These are phyloP conservation scores for Ceratocystis papillata DNA, from an alignment of 2,329 filamentous ascomycete genomes.

Conservation along the genomic window DNA sequence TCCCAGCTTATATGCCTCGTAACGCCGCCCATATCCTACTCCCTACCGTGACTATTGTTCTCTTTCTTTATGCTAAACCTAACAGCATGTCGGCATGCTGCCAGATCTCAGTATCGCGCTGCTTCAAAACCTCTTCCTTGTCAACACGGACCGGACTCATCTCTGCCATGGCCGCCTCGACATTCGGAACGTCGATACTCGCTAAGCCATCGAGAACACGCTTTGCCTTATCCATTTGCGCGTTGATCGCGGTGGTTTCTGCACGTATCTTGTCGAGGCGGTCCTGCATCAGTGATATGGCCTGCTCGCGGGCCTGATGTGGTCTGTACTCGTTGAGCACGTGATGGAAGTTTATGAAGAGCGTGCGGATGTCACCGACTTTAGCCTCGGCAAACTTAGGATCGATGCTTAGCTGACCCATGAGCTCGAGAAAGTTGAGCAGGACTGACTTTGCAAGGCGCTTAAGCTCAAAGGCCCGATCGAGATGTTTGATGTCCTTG, in stretches of 20 bases:
- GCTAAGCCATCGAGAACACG: conserved; percentile 60
- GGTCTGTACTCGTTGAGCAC: conserved; percentile 89
- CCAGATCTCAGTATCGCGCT: conserved; percentile 18
- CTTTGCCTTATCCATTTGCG: conserved; percentile 61
- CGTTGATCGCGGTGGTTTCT: conserved; percentile 60
- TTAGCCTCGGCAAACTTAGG: conserved; percentile 58
- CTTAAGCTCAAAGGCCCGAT: conserved; percentile 59
- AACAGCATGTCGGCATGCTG: conserved; percentile 9
- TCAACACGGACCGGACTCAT: background rate
- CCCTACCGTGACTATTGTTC: no score
- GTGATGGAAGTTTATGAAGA: conserved; percentile 87
- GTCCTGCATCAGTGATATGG: conserved; percentile 80
- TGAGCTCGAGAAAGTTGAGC: conserved; percentile 77
- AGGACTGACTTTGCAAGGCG: conserved; percentile 73
- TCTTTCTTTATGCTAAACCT: background rate
- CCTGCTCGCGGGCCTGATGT: conserved; percentile 79
- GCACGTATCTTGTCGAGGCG: conserved; percentile 60
- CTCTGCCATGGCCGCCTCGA: conserved; percentile 6
- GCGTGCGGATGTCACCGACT: conserved; percentile 63
- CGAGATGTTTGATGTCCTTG: conserved; percentile 45
- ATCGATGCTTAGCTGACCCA: conserved; percentile 57
- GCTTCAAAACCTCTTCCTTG: background rate
- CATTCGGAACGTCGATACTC: conserved; percentile 34
- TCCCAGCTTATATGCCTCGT: background rate
- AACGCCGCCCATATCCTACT: background rate